Conservation (phyloP, 345 rosid genomes). For the Leavenworthia alabamica region DNA sequence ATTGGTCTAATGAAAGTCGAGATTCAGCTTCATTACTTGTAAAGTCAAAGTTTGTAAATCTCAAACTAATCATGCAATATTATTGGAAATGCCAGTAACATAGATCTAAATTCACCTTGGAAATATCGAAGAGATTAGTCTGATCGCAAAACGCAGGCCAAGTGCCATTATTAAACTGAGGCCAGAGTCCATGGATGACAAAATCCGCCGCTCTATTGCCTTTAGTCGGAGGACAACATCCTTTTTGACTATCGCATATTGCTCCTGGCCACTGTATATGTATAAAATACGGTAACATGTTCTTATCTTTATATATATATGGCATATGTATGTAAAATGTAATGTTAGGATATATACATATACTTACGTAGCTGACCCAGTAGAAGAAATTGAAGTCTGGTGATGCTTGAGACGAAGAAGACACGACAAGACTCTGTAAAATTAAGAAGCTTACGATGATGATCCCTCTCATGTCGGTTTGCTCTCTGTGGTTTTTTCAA, state of each 20-base stretch:
- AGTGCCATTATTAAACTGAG: constrained; percentile 63
- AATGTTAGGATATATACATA: neutral
- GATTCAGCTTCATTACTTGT: no score
- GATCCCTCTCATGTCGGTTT: constrained; percentile 18
- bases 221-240: constrained; percentile 70
- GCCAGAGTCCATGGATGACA: constrained; percentile 93
- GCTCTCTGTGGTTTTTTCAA: neutral
- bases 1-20: no score
- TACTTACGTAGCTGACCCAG: constrained; percentile 32
- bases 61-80: no score
- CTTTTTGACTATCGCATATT: constrained; percentile 48
- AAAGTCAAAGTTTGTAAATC: no score
- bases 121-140: constrained; percentile 26
- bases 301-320: neutral
- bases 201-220: constrained; percentile 64
- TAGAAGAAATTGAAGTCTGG: constrained; percentile 30
- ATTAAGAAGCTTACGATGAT: constrained; percentile 7
- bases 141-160: constrained; percentile 64
- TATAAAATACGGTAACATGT: neutral
- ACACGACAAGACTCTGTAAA: constrained; percentile 2
- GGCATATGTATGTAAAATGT: neutral
- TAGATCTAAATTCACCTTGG: constrained; percentile 13
- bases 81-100: neutral
- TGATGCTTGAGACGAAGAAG: constrained; percentile 9
- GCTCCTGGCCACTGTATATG: constrained; percentile 76